Conservation (phyloP, 306 rosid genomes). For the Echinosophora koreensis region DNA sequence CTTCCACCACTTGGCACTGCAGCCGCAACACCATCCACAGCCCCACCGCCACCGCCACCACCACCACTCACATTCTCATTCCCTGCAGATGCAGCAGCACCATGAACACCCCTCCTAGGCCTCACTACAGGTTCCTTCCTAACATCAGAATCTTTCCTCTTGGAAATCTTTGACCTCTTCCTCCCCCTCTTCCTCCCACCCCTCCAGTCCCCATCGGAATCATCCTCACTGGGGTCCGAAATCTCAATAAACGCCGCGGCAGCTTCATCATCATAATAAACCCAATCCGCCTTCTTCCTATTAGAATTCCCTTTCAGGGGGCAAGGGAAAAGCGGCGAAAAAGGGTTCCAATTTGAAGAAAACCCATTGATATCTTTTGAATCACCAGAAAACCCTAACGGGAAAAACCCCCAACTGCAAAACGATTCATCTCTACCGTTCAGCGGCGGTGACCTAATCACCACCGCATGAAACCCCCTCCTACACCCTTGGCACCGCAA, state of each 20-base stretch:
- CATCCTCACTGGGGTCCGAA: conserved; percentile 75
- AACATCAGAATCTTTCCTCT: conserved; percentile 30
- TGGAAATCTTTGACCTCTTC: conserved; percentile 51
- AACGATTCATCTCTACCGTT: conserved; percentile 56
- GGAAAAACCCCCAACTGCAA: conserved; percentile 89
- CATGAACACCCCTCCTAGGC: conserved; percentile 53
- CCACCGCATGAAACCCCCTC: conserved; percentile 81
- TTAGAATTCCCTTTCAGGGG: conserved; percentile 56
- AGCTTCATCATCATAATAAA: conserved; percentile 66
- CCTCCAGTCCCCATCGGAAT: conserved; percentile 82
- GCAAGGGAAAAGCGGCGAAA: conserved; percentile 74
- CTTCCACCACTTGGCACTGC: conserved; percentile 41
- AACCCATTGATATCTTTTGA: conserved; percentile 50
- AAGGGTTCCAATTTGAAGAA: conserved; percentile 73
- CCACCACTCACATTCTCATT: conserved; percentile 49
- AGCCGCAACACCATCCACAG: conserved; percentile 13
- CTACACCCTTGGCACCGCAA: conserved; percentile 83
- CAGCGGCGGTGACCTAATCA: conserved; percentile 77
- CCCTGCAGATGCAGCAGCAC: conserved; percentile 45
- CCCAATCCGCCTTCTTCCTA: conserved; percentile 49
- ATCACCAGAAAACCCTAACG: conserved; percentile 66
- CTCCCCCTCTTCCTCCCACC: conserved; percentile 43
- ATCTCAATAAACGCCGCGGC: conserved; percentile 58
- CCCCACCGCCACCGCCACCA: conserved; percentile 44
- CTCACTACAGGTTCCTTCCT: conserved; percentile 53